These are phyloP conservation scores for Talaromyces sp. DNA, from an alignment of 2,329 filamentous ascomycete species.

Conservation along the genomic window DNA sequence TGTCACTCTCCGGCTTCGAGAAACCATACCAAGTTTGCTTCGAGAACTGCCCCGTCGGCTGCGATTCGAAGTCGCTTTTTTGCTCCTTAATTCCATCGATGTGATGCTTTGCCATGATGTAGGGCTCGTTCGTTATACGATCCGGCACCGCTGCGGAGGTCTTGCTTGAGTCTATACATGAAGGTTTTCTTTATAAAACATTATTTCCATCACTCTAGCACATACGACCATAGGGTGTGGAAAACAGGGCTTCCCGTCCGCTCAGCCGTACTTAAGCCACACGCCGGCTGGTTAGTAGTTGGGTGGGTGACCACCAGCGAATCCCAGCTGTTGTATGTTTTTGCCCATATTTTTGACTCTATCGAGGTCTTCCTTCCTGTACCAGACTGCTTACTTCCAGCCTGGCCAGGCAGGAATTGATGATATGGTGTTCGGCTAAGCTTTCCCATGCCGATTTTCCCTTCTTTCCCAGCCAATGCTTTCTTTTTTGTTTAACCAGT, in stretches of 20 bases:
- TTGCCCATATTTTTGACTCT: constrained; percentile 11
- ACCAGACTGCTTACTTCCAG: neutral
- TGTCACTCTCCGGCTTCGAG: too few species aligned
- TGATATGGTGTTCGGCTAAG: neutral
- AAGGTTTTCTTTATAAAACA: neutral
- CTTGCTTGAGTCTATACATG: too few species aligned
- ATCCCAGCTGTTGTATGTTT: constrained; percentile 5
- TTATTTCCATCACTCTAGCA: neutral
- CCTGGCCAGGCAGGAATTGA: neutral
- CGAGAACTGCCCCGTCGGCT: neutral
- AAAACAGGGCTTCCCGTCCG: constrained; percentile 16
- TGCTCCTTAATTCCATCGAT: neutral
- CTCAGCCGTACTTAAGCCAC: constrained; percentile 17
- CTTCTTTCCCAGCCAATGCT: too few species aligned
- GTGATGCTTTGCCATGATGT: neutral
- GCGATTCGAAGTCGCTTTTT: neutral
- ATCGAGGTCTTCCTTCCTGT: too few species aligned
- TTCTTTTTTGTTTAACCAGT: too few species aligned
- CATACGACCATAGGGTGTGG: constrained; percentile 16
- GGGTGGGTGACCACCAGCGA: constrained; percentile 15
- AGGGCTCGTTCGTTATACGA: too few species aligned
- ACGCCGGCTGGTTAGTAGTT: constrained; percentile 16
- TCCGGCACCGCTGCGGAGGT: too few species aligned
- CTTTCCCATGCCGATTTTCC: too few species aligned
- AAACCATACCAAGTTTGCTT: neutral